Evolutionary conservation across 192 early-diverging fungal species (phyloP), one percentile per base, ranked within the genome.

Genomic region (Linnemannia zychae): DNA sequence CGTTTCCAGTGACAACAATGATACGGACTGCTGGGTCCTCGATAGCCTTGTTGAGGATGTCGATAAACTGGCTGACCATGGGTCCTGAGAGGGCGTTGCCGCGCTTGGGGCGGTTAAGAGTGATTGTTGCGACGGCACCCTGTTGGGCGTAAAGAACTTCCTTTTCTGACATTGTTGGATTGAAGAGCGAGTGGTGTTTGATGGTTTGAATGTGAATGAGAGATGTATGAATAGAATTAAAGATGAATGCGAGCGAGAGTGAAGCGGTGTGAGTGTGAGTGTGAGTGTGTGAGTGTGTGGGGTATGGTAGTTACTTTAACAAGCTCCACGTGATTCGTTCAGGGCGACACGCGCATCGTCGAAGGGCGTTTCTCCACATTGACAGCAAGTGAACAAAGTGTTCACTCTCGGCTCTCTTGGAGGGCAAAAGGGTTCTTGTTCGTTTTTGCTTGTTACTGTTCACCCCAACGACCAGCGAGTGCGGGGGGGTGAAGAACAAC

Each of bases 1-100:
- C 93, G 37, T 88, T 82, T 7, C 91, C 93, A 6, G 93, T 92
- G 57, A 94, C 74, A 24, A 94, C 77, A 37, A 94, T 78, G 24
- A 93, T 86, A 40, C 92, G 87, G 17, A 93, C 82, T 6, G 75
- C 40, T 22, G 81, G 76, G 79, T 94, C 90, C 4, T 67, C 70
- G 47, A 85, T 90, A 15, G 91, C 82, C 18, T 77, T 53, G 22
- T 87, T 81, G n/a, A 94, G 71, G 20, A 83, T 74, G 1, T 60
- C 65, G 31, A 91, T 48, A 28, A 94, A 82, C 53, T 73, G 68
- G 33, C 76, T 63, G 44, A 82, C 88, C 90, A 94, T 89, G n/a
- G 79, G 40, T 28, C 71, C 57, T 31, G 87, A 90, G 16, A 94
- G 75, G 7, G 93, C 84, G 71, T 93, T 94, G 15, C 92, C 93